phyloP scores from a whole-genome alignment of 2,329 filamentous ascomycete genomes.

The Teratosphaeriaceae sp. region DNA sequence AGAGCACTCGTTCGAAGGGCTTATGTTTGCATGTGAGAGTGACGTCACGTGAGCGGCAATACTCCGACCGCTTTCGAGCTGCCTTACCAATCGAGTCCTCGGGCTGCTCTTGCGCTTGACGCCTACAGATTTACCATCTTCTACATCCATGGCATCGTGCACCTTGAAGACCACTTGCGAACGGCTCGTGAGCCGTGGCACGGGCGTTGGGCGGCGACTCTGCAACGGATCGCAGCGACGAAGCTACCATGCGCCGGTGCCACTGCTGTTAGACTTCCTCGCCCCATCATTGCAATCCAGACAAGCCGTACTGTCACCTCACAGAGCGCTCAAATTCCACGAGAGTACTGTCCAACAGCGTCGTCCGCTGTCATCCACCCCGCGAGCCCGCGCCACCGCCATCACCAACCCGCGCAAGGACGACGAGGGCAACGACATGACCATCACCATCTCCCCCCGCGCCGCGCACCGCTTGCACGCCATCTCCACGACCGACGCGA shows the following conservation, averaged over 20 bases:
- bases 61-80: too few species aligned
- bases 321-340: background rate
- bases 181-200: background rate
- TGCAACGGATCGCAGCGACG: conserved; percentile 1
- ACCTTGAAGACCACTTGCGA: background rate
- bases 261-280: conserved; percentile 30
- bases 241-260: conserved; percentile 16
- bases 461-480: conserved; percentile 68
- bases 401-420: conserved; percentile 68
- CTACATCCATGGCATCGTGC: background rate
- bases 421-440: conserved; percentile 78
- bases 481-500: conserved; percentile 48
- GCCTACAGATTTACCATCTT: too few species aligned
- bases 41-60: too few species aligned
- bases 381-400: conserved; percentile 25
- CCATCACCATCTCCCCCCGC: conserved; percentile 73
- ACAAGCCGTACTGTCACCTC: background rate
- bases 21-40: too few species aligned
- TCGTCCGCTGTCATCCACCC: conserved; percentile 13
- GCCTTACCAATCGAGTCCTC: too few species aligned
- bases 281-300: conserved; percentile 24
- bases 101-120: too few species aligned
- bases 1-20: too few species aligned
- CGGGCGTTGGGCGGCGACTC: background rate
- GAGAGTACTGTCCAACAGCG: background rate